Percentiles rank a stretch among this genome's conserved stretches.
Evolutionary conservation across 805 yeast genomes (phyloP).

Genomic region (Kuraishia ogatae): DNA sequence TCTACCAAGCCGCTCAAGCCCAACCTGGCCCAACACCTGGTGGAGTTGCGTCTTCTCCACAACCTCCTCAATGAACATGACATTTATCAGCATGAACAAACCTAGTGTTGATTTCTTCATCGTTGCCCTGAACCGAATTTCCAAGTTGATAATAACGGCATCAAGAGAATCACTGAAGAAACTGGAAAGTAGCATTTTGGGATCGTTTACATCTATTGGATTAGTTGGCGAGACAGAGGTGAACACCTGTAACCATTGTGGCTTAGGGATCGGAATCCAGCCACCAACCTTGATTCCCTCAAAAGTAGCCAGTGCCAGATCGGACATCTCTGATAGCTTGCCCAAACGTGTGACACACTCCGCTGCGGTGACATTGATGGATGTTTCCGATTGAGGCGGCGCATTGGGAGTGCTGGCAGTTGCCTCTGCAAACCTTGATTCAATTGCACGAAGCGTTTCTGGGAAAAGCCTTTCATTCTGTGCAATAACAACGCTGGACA

Average conservation of each 20-base stretch:
- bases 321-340: slow-evolving; percentile 52
- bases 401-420: slow-evolving; percentile 38
- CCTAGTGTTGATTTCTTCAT: slow-evolving; percentile 50
- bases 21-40: slow-evolving; percentile 46
- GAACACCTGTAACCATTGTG: slow-evolving; percentile 41
- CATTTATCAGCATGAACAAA: slow-evolving; percentile 58
- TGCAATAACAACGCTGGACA: not conserved
- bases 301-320: slow-evolving; percentile 43
- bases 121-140: slow-evolving; percentile 40
- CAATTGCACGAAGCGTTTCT: slow-evolving; percentile 1
- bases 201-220: slow-evolving; percentile 29
- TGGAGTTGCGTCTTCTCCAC: slow-evolving; percentile 50
- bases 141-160: slow-evolving; percentile 56
- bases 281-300: slow-evolving; percentile 44
- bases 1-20: slow-evolving; percentile 54
- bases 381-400: slow-evolving; percentile 23
- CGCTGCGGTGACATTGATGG: slow-evolving; percentile 64
- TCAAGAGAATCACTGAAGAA: slow-evolving; percentile 76
- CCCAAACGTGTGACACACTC: slow-evolving; percentile 63
- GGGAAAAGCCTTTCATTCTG: not conserved
- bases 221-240: slow-evolving; percentile 37
- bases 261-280: slow-evolving; percentile 59
- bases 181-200: slow-evolving; percentile 48
- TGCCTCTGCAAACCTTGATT: slow-evolving; percentile 40
- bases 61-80: slow-evolving; percentile 67